Conservation (phyloP, 1,284 basidiomycete genomes). For the Coniophora puteana region DNA sequence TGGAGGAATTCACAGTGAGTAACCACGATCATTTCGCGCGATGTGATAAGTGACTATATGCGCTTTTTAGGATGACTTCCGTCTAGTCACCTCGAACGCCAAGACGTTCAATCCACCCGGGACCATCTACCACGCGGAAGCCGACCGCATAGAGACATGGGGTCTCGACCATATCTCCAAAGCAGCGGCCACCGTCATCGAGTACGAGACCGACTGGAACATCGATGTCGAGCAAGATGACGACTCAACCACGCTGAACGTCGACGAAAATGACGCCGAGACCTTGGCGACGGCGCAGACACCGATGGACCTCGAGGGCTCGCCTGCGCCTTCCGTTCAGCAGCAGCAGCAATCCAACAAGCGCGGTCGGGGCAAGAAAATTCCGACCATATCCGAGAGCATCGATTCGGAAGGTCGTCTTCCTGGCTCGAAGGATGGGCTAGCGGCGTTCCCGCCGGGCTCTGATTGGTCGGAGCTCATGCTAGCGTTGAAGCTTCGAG, state of each 20-base stretch:
- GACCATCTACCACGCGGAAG: slow-evolving; percentile 68
- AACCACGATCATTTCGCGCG: background rate
- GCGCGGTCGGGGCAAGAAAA: slow-evolving; percentile 38
- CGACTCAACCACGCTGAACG: slow-evolving; percentile 41
- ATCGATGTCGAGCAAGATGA: slow-evolving; percentile 75
- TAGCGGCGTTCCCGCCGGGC: slow-evolving; percentile 64
- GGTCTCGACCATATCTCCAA: slow-evolving; percentile 69
- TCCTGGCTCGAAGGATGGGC: slow-evolving; percentile 70
- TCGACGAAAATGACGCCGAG: slow-evolving; percentile 37
- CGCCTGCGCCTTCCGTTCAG: slow-evolving; percentile 34
- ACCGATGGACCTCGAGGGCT: slow-evolving; percentile 40
- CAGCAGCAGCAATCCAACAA: slow-evolving; percentile 22
- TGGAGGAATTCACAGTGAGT: slow-evolving; percentile 74
- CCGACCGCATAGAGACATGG: slow-evolving; percentile 63
- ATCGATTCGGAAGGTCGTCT: slow-evolving; percentile 65
- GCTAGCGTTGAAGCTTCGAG: slow-evolving; percentile 69
- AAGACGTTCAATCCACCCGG: slow-evolving; percentile 72
- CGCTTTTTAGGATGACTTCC: slow-evolving; percentile 64
- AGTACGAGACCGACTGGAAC: slow-evolving; percentile 80
- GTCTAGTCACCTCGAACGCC: slow-evolving; percentile 68
- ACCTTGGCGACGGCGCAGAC: slow-evolving; percentile 23
- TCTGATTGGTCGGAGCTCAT: slow-evolving; percentile 68
- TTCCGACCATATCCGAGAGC: slow-evolving; percentile 43
- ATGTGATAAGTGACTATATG: background rate
- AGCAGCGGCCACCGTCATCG: slow-evolving; percentile 66